Percentiles rank a stretch among this genome's conserved stretches.
Conservation (phyloP, 805 yeast species). For the Zygotorulaspora florentina region DNA sequence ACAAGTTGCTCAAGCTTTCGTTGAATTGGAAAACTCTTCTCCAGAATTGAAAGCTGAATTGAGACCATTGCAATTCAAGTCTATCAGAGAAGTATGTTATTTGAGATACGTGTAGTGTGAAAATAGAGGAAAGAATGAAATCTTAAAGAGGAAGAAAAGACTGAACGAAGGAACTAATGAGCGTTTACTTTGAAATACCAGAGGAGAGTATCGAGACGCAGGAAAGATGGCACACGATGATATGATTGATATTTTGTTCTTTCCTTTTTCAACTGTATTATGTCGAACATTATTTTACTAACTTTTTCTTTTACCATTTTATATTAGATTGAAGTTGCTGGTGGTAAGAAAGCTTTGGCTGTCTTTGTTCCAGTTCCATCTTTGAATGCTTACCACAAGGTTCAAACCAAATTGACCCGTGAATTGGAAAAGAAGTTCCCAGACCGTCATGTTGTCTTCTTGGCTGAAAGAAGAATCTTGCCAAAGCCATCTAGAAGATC, state of each 20-base stretch:
- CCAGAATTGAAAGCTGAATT: slow-evolving; percentile 96
- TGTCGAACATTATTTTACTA: slow-evolving; percentile 12
- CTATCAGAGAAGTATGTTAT: slow-evolving; percentile 77
- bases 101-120: background rate
- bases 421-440: slow-evolving; percentile 99
- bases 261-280: background rate
- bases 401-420: slow-evolving; percentile 95
- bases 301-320: slow-evolving; percentile 9
- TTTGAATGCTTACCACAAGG: slow-evolving; percentile 89
- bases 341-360: slow-evolving; percentile 98
- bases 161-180: too few relatives aligned
- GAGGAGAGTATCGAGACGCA: background rate
- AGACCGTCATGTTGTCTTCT: slow-evolving; percentile 98
- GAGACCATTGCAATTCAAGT: slow-evolving; percentile 97
- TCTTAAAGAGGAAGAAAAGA: background rate
- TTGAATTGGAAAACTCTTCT: slow-evolving; percentile 90
- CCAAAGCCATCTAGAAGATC: slow-evolving; percentile 98
- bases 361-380: slow-evolving; percentile 97
- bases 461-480: slow-evolving; percentile 98
- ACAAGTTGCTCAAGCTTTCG: slow-evolving; percentile 98
- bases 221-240: background rate
- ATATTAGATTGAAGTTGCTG: slow-evolving; percentile 77
- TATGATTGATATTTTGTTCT: background rate
- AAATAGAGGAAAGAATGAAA: background rate
- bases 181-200: too few relatives aligned